These are phyloP conservation scores for Globisporangium cystogenes DNA, from an alignment of 352 stramenopile species.

Conservation along the genomic window DNA sequence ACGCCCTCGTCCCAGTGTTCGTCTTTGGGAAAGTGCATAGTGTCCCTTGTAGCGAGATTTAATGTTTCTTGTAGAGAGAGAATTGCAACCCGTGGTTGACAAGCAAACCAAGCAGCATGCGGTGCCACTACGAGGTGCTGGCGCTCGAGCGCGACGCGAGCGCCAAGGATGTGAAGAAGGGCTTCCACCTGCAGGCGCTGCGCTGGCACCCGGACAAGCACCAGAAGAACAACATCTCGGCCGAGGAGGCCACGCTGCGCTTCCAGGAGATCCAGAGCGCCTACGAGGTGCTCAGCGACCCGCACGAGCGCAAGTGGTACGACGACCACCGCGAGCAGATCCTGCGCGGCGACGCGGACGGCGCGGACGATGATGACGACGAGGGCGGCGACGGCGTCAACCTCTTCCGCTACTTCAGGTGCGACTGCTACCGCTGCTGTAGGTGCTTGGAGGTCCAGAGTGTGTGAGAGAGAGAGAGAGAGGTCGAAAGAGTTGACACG, in stretches of 20 bases:
- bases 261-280: constrained; percentile 87
- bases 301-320: constrained; percentile 86
- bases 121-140: constrained; percentile 84
- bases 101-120: constrained; percentile 26
- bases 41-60: too few relatives aligned
- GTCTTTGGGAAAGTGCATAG: too few relatives aligned
- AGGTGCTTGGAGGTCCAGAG: too few relatives aligned
- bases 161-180: constrained; percentile 64
- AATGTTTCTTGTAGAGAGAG: too few relatives aligned
- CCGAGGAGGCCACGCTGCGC: constrained; percentile 66
- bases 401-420: constrained; percentile 80
- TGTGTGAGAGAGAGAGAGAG: not conserved
- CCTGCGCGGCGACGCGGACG: constrained; percentile 56
- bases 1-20: too few relatives aligned
- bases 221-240: constrained; percentile 59
- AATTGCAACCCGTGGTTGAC: too few relatives aligned
- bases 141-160: constrained; percentile 48
- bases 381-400: constrained; percentile 49
- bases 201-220: constrained; percentile 87
- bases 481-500: constrained; percentile 8
- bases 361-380: constrained; percentile 22
- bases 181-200: constrained; percentile 68
- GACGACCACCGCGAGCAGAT: constrained; percentile 86
- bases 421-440: constrained; percentile 3
- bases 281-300: constrained; percentile 83